Evolutionary conservation across 176 grass and related monocot genomes (phyloP).

Genomic region (Carex cristatella): DNA sequence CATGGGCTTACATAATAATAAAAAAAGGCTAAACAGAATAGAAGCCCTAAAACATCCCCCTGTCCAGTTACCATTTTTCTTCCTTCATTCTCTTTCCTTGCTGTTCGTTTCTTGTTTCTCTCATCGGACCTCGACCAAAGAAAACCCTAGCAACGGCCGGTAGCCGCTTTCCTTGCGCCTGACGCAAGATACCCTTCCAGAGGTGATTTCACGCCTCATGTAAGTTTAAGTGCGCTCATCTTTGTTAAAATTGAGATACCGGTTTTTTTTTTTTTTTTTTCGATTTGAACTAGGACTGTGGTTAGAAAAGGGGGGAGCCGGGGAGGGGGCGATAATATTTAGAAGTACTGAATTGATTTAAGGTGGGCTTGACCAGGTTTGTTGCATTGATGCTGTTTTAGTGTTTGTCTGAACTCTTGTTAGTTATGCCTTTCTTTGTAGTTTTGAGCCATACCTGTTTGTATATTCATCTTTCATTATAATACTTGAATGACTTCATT

Average conservation of each 20-base stretch:
- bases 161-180: not conserved
- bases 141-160: conserved; percentile 1
- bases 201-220: not conserved
- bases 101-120: not conserved
- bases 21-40: not conserved
- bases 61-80: too few relatives aligned
- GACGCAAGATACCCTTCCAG: not conserved
- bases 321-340: not conserved
- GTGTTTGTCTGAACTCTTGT: not conserved
- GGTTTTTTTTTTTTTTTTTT: not conserved
- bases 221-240: not conserved
- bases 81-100: not conserved
- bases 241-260: too few relatives aligned
- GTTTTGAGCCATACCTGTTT: not conserved
- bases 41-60: not conserved
- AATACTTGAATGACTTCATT: not conserved
- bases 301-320: not conserved
- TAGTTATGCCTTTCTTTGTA: not conserved
- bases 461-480: not conserved
- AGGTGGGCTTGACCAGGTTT: not conserved
- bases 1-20: not conserved
- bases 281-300: not conserved
- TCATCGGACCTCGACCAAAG: not conserved
- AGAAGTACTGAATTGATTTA: not conserved
- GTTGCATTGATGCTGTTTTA: not conserved